Evolutionary conservation across 768 basidiomycete species (phyloP).

Genomic region (Stropharia rugosoannulata): DNA sequence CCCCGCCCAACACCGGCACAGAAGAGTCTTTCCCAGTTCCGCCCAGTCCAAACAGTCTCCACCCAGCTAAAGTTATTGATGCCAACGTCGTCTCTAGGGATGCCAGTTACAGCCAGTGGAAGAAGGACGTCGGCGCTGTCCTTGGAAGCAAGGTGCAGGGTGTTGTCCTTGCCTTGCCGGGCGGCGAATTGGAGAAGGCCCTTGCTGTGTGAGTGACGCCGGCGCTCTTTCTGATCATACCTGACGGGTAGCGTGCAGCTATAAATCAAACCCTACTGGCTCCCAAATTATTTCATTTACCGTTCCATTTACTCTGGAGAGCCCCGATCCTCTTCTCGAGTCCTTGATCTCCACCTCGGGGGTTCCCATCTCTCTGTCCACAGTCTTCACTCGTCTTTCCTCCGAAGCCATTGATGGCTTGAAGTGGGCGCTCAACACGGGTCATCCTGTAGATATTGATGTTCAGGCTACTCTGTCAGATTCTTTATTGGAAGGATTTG

Average conservation of each 20-base stretch:
- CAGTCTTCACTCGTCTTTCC: slow-evolving; percentile 51
- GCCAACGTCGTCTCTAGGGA: slow-evolving; percentile 54
- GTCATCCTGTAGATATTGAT: slow-evolving; percentile 69
- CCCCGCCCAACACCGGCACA: slow-evolving; percentile 65
- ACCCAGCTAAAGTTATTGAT: slow-evolving; percentile 67
- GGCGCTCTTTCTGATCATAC: background rate
- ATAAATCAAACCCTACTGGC: slow-evolving; percentile 15
- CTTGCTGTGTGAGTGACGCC: slow-evolving; percentile 45
- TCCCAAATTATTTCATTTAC: slow-evolving; percentile 54
- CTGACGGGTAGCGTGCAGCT: background rate
- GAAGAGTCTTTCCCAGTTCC: slow-evolving; percentile 68
- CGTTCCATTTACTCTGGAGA: slow-evolving; percentile 60
- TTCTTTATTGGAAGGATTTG: slow-evolving; percentile 58
- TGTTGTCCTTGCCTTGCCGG: slow-evolving; percentile 55
- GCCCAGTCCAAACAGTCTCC: slow-evolving; percentile 64
- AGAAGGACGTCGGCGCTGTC: slow-evolving; percentile 44
- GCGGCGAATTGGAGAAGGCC: slow-evolving; percentile 39
- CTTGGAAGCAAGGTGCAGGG: slow-evolving; percentile 48
- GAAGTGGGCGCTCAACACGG: slow-evolving; percentile 63
- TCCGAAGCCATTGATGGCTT: slow-evolving; percentile 55
- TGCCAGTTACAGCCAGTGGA: slow-evolving; percentile 48
- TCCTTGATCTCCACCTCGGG: slow-evolving; percentile 35
- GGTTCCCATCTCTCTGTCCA: slow-evolving; percentile 52
- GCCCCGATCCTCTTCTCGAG: slow-evolving; percentile 38
- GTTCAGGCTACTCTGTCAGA: slow-evolving; percentile 56